Evolutionary conservation across 768 basidiomycete genomes (phyloP).

Genomic region (Crepidotus variabilis): DNA sequence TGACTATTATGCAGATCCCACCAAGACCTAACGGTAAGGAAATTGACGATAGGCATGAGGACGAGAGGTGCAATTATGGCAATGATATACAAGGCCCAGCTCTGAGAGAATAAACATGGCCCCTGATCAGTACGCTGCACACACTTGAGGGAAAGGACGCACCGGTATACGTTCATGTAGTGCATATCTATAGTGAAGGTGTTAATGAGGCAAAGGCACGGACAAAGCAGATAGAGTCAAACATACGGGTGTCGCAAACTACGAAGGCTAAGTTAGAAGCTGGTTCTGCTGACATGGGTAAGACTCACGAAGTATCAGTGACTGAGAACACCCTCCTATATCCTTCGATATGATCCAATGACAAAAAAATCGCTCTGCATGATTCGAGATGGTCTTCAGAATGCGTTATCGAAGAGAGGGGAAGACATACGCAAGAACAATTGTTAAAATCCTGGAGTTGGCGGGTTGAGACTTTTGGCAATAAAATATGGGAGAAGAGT

Average conservation of each 20-base stretch:
- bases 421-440: slow-evolving; percentile 55
- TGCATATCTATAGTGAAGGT: slow-evolving; percentile 45
- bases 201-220: neutral
- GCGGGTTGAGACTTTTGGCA: neutral
- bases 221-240: slow-evolving; percentile 1
- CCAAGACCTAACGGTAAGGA: slow-evolving; percentile 70
- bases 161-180: slow-evolving; percentile 78
- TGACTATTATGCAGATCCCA: slow-evolving; percentile 85
- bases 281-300: neutral
- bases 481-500: neutral
- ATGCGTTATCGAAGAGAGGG: neutral
- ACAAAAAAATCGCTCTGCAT: slow-evolving; percentile 58
- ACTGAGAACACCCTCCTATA: slow-evolving; percentile 79
- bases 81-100: slow-evolving; percentile 48
- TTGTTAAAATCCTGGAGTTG: slow-evolving; percentile 57
- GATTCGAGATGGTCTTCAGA: slow-evolving; percentile 1
- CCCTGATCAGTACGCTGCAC: neutral
- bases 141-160: slow-evolving; percentile 17
- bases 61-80: slow-evolving; percentile 62
- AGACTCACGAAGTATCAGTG: slow-evolving; percentile 68
- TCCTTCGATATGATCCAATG: slow-evolving; percentile 58
- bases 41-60: slow-evolving; percentile 66
- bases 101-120: slow-evolving; percentile 23
- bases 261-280: slow-evolving; percentile 10
- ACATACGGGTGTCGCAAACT: slow-evolving; percentile 41